A percentile compares a stretch with the other conserved stretches of the same genome.
phyloP scores from a whole-genome alignment of 768 basidiomycete genomes.

The Pleurotus tuoliensis region DNA sequence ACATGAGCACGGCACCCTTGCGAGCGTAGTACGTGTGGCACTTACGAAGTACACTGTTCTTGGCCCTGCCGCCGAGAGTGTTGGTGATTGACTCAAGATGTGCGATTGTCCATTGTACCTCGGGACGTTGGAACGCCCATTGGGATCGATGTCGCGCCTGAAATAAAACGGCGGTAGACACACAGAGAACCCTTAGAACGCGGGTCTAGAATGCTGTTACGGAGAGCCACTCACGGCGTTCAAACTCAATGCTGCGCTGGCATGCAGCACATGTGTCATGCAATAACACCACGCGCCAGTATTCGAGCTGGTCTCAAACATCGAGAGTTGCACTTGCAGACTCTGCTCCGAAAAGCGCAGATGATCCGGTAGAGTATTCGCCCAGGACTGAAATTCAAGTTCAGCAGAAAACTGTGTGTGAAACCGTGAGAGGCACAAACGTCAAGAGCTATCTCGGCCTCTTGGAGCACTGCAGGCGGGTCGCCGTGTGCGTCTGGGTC shows the following conservation, averaged over 20 bases:
- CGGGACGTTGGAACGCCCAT: slow-evolving; percentile 28
- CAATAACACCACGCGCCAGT: slow-evolving; percentile 81
- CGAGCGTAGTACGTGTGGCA: slow-evolving; percentile 8
- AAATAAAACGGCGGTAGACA: slow-evolving; percentile 22
- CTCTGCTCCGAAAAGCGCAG: slow-evolving; percentile 70
- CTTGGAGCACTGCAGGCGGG: slow-evolving; percentile 30
- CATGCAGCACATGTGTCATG: slow-evolving; percentile 69
- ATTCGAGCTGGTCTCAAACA: slow-evolving; percentile 79
- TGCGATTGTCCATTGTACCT: slow-evolving; percentile 40
- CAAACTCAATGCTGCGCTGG: slow-evolving; percentile 61
- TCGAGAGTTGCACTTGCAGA: slow-evolving; percentile 62
- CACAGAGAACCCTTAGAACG: slow-evolving; percentile 63
- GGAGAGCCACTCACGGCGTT: slow-evolving; percentile 47
- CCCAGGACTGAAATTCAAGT: slow-evolving; percentile 50
- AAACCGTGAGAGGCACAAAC: slow-evolving; percentile 22
- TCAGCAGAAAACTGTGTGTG: slow-evolving; percentile 3
- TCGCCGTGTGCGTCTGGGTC: slow-evolving; percentile 31
- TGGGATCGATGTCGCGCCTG: slow-evolving; percentile 38
- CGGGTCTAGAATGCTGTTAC: slow-evolving; percentile 52
- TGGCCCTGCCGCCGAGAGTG: slow-evolving; percentile 46
- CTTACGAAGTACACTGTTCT: slow-evolving; percentile 43
- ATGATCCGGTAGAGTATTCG: slow-evolving; percentile 60
- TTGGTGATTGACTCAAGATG: slow-evolving; percentile 40
- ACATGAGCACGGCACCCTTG: background rate
- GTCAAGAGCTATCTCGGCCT: slow-evolving; percentile 42